Percentiles rank a stretch among this genome's conserved stretches.
phyloP scores from a whole-genome alignment of 2,329 filamentous ascomycete species.

The Scytalidium lignicola region DNA sequence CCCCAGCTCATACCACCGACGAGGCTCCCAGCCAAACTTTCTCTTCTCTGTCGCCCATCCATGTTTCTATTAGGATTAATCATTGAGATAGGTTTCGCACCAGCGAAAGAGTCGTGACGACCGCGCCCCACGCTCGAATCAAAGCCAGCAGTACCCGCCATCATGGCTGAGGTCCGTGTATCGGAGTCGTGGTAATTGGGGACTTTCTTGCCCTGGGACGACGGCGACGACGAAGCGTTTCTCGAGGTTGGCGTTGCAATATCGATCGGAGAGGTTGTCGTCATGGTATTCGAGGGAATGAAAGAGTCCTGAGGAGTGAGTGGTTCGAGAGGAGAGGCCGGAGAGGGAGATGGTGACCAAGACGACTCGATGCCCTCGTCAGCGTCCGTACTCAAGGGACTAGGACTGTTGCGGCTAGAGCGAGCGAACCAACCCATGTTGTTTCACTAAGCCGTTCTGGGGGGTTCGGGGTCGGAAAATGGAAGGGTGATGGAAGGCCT shows the following conservation, averaged over 20 bases:
- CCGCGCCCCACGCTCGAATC: constrained; percentile 46
- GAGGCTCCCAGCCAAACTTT: constrained; percentile 58
- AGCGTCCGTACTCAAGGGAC: neutral
- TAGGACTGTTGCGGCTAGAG: neutral
- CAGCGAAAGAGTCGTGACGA: constrained; percentile 61
- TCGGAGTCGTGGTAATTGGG: constrained; percentile 22
- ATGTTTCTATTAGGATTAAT: constrained; percentile 57
- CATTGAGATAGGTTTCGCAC: constrained; percentile 63
- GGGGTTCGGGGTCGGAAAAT: neutral
- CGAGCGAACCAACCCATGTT: neutral
- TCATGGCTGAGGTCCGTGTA: constrained; percentile 45
- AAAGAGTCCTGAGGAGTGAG: constrained; percentile 7
- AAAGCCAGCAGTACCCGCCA: constrained; percentile 44
- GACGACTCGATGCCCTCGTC: constrained; percentile 1
- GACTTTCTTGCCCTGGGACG: constrained; percentile 28
- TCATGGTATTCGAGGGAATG: constrained; percentile 20
- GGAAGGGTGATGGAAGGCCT: neutral
- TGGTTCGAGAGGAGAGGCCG: constrained; percentile 7
- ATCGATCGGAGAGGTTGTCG: constrained; percentile 28
- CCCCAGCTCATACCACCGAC: constrained; percentile 94
- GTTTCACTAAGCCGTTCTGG: neutral
- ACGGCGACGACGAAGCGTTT: constrained; percentile 30
- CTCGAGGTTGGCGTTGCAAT: constrained; percentile 25
- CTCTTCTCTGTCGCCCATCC: constrained; percentile 52
- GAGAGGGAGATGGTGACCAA: constrained; percentile 4